Conservation (phyloP, 2,329 filamentous ascomycete species). For the Colletotrichum tabaci region DNA sequence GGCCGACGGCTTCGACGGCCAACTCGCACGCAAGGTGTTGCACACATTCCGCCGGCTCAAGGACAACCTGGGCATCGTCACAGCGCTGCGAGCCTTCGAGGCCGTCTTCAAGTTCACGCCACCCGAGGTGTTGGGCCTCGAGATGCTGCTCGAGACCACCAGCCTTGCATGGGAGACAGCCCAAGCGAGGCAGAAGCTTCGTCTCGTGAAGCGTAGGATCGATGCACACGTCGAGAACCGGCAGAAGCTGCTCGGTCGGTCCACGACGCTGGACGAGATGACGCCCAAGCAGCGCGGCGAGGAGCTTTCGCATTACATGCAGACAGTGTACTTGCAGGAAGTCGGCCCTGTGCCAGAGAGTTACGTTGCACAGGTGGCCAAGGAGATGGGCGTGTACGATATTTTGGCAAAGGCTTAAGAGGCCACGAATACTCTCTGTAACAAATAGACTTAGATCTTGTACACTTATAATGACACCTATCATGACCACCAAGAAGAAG, state of each 20-base stretch:
- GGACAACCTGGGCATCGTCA: conserved; percentile 61
- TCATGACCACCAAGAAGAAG: conserved; percentile 20
- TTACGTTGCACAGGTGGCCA: conserved; percentile 53
- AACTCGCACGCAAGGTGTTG: conserved; percentile 64
- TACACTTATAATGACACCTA: conserved; percentile 35
- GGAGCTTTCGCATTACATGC: conserved; percentile 61
- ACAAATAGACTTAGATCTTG: conserved; percentile 24
- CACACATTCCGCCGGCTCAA: conserved; percentile 65
- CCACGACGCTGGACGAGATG: conserved; percentile 53
- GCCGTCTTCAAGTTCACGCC: conserved; percentile 61
- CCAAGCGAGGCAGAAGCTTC: conserved; percentile 57
- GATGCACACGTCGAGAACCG: conserved; percentile 50
- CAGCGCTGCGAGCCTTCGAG: conserved; percentile 61
- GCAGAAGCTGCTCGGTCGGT: conserved; percentile 45
- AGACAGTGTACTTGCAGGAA: conserved; percentile 55
- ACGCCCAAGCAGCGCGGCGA: conserved; percentile 54
- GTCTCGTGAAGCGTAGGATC: conserved; percentile 59
- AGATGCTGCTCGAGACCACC: conserved; percentile 61
- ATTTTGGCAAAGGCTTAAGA: conserved; percentile 28
- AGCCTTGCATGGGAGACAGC: conserved; percentile 61
- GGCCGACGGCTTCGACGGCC: conserved; percentile 59
- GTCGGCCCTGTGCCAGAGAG: conserved; percentile 44
- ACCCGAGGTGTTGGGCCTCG: conserved; percentile 62
- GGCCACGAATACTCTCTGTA: conserved; percentile 27
- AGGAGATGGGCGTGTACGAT: conserved; percentile 61